phyloP scores from a whole-genome alignment of 768 basidiomycete genomes.

The Plicaturopsis crispa region DNA sequence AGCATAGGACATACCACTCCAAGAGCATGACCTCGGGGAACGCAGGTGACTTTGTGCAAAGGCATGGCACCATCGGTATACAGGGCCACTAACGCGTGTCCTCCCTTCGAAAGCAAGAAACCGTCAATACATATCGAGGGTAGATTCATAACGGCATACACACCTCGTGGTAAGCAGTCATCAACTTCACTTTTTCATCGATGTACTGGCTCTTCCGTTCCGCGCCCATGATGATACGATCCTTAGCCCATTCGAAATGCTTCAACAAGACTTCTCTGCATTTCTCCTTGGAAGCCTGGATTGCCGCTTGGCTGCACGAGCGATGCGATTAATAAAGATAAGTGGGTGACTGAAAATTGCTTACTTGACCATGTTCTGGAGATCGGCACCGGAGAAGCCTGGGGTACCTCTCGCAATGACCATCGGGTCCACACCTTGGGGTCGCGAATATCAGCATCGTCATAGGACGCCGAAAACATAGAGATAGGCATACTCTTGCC shows the following conservation, averaged over 20 bases:
- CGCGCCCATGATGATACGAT: constrained; percentile 95
- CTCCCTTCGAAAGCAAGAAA: constrained; percentile 38
- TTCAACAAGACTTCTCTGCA: constrained; percentile 61
- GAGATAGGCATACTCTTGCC: constrained; percentile 45
- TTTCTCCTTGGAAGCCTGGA: constrained; percentile 86
- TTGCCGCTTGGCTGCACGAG: constrained; percentile 74
- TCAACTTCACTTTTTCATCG: constrained; percentile 75
- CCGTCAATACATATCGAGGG: constrained; percentile 6
- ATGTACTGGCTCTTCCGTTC: constrained; percentile 89
- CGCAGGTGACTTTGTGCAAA: constrained; percentile 94
- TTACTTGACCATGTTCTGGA: constrained; percentile 96
- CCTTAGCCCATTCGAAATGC: constrained; percentile 99
- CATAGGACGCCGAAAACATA: neutral
- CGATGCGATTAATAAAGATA: constrained; percentile 1
- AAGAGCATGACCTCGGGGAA: constrained; percentile 91
- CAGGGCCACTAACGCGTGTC: constrained; percentile 90
- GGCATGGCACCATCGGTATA: constrained; percentile 96
- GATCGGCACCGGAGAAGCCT: constrained; percentile 94
- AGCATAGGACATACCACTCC: constrained; percentile 56
- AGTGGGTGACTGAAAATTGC: constrained; percentile 19
- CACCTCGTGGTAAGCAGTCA: constrained; percentile 96
- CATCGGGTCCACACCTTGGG: constrained; percentile 79
- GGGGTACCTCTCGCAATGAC: constrained; percentile 90
- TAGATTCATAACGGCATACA: constrained; percentile 8
- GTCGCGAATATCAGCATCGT: constrained; percentile 1